These are phyloP conservation scores for Hondaea fermentalgiana DNA, from an alignment of 108 stramenopile genomes.

Conservation along the genomic window DNA sequence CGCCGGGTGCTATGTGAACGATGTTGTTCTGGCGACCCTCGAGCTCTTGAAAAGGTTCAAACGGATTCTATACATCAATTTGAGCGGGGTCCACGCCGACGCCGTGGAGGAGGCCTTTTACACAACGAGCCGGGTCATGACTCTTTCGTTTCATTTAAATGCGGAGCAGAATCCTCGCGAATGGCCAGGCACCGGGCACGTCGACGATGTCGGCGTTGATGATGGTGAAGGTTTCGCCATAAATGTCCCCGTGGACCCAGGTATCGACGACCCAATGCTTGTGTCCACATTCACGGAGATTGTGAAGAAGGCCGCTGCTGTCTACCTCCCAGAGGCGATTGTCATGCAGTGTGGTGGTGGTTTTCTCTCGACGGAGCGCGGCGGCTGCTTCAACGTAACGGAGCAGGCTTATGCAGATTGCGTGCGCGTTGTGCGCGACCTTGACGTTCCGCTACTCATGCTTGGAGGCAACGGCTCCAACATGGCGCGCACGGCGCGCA, in stretches of 20 bases:
- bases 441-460: conserved; percentile 44
- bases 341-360: conserved; percentile 4
- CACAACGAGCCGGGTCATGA: conserved; percentile 40
- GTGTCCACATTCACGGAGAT: not conserved
- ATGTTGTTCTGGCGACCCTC: conserved; percentile 66
- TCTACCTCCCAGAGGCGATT: not conserved
- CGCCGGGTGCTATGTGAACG: conserved; percentile 76
- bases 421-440: conserved; percentile 40
- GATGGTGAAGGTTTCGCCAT: conserved; percentile 2
- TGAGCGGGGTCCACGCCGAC: conserved; percentile 72
- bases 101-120: conserved; percentile 62
- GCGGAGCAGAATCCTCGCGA: not conserved
- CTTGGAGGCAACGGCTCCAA: conserved; percentile 56
- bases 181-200: conserved; percentile 7
- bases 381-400: not conserved
- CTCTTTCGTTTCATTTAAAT: conserved; percentile 43
- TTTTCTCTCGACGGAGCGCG: not conserved
- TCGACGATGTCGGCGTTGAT: not conserved
- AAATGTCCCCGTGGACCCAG: conserved; percentile 4
- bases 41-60: conserved; percentile 45
- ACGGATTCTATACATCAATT: conserved; percentile 68
- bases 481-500: conserved; percentile 52
- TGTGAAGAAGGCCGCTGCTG: not conserved
- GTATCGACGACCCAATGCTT: not conserved
- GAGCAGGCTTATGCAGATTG: conserved; percentile 42